phyloP scores from a whole-genome alignment of 2,329 filamentous ascomycete species.

The Nectriaceae sp. region DNA sequence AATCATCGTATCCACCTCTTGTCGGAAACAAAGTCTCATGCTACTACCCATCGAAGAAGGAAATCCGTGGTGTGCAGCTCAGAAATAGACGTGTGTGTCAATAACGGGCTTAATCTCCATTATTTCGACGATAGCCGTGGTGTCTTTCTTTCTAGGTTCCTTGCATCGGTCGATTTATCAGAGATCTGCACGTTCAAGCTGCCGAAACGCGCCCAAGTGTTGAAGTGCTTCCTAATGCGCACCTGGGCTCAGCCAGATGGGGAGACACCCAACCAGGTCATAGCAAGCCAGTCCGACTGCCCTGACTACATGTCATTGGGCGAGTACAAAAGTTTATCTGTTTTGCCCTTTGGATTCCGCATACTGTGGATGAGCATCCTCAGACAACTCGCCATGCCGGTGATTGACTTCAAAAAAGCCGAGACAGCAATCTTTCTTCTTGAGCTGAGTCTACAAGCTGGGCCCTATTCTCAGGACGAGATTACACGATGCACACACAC shows the following conservation, averaged over 20 bases:
- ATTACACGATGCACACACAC: slow-evolving; percentile 8
- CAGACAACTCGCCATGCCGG: slow-evolving; percentile 21
- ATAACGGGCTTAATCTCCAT: slow-evolving; percentile 24
- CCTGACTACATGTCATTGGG: slow-evolving; percentile 49
- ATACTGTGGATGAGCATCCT: slow-evolving; percentile 25
- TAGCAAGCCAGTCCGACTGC: slow-evolving; percentile 51
- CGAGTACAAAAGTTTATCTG: slow-evolving; percentile 49
- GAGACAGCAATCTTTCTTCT: slow-evolving; percentile 22
- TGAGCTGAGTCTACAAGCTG: slow-evolving; percentile 24
- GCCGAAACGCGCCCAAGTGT: slow-evolving; percentile 3
- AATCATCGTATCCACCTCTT: slow-evolving; percentile 17
- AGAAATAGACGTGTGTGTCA: slow-evolving; percentile 20
- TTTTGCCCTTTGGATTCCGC: slow-evolving; percentile 14
- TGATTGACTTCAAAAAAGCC: slow-evolving; percentile 24
- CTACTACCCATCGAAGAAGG: slow-evolving; percentile 10
- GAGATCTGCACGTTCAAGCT: slow-evolving; percentile 17
- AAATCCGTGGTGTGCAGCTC: slow-evolving; percentile 3
- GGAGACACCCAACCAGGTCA: slow-evolving; percentile 48
- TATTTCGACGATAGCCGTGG: slow-evolving; percentile 14
- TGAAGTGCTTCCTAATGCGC: slow-evolving; percentile 18
- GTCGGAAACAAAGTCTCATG: slow-evolving; percentile 21
- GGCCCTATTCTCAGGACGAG: not conserved
- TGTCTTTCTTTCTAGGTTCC: slow-evolving; percentile 2
- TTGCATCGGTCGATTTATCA: not conserved
- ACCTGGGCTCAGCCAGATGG: slow-evolving; percentile 10